Evolutionary conservation across 108 stramenopile species (phyloP).

Genomic region (Nitzschia inconspicua): DNA sequence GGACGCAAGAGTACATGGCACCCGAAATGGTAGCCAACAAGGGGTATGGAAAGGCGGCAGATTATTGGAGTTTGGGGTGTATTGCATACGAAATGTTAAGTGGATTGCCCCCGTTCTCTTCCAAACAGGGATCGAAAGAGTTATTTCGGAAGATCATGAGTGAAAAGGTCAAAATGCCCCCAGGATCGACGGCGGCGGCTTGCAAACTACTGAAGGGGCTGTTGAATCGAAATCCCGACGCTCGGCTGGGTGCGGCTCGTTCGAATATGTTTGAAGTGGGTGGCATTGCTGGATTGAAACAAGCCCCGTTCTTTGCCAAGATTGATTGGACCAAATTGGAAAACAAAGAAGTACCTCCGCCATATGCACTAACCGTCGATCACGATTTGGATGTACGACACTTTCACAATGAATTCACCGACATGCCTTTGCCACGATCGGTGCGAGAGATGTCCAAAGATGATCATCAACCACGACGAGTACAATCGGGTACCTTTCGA

Average conservation of each 20-base stretch:
- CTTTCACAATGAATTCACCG: conserved; percentile 87
- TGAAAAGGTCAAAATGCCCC: conserved; percentile 90
- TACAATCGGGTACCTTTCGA: conserved; percentile 66
- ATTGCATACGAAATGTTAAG: conserved; percentile 95
- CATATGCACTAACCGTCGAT: conserved; percentile 64
- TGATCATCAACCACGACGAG: conserved; percentile 44
- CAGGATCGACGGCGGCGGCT: conserved; percentile 73
- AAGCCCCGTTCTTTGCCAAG: conserved; percentile 76
- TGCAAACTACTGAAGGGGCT: conserved; percentile 89
- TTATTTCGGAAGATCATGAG: conserved; percentile 94
- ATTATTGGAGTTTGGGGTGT: conserved; percentile 96
- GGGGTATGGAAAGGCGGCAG: conserved; percentile 96
- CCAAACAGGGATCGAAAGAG: conserved; percentile 82
- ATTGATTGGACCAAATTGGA: conserved; percentile 93
- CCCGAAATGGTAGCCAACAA: conserved; percentile 94
- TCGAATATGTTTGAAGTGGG: conserved; percentile 97
- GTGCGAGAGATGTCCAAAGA: conserved; percentile 66
- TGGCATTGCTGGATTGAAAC: conserved; percentile 92
- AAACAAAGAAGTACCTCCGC: conserved; percentile 69
- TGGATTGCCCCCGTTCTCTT: conserved; percentile 92
- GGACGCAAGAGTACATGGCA: conserved; percentile 89
- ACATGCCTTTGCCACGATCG: conserved; percentile 78
- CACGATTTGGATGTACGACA: conserved; percentile 74
- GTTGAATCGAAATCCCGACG: conserved; percentile 85
- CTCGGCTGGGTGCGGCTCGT: conserved; percentile 80